phyloP scores from a whole-genome alignment of 768 basidiomycete genomes.

The Termitomyces sp. region DNA sequence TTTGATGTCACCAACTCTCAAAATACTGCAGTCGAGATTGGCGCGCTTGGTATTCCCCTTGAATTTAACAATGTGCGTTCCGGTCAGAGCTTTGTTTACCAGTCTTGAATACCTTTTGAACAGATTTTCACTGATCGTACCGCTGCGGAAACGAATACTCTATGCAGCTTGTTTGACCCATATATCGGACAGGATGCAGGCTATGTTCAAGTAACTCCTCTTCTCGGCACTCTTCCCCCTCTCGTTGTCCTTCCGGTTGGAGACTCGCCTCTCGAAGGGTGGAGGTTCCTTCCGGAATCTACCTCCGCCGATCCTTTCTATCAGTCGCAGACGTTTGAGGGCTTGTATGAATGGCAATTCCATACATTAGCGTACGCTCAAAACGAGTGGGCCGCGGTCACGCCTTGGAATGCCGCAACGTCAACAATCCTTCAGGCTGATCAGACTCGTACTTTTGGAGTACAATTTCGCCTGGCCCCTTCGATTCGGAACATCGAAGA shows the following conservation, averaged over 20 bases:
- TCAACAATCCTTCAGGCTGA: slow-evolving; percentile 40
- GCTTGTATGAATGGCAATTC: slow-evolving; percentile 54
- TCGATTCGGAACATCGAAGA: slow-evolving; percentile 45
- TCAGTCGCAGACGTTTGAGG: slow-evolving; percentile 57
- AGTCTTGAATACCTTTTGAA: neutral
- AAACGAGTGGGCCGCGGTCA: slow-evolving; percentile 45
- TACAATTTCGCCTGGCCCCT: slow-evolving; percentile 43
- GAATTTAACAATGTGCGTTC: slow-evolving; percentile 50
- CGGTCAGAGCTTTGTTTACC: neutral
- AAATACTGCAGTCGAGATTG: slow-evolving; percentile 43
- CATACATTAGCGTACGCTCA: slow-evolving; percentile 52
- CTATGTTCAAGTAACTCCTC: slow-evolving; percentile 45
- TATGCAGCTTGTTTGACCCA: slow-evolving; percentile 52
- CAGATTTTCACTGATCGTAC: slow-evolving; percentile 53
- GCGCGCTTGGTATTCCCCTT: slow-evolving; percentile 44
- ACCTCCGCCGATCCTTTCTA: slow-evolving; percentile 40
- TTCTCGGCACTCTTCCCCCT: slow-evolving; percentile 48
- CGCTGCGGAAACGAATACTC: slow-evolving; percentile 43
- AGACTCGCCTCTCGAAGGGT: slow-evolving; percentile 49
- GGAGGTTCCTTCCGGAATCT: slow-evolving; percentile 49
- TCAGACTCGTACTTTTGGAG: slow-evolving; percentile 45
- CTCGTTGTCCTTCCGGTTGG: slow-evolving; percentile 42
- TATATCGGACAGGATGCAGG: slow-evolving; percentile 52
- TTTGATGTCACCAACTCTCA: slow-evolving; percentile 48
- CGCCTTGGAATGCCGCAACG: slow-evolving; percentile 50